phyloP scores from a whole-genome alignment of 805 yeast species.

The Myxozyma geophila region DNA sequence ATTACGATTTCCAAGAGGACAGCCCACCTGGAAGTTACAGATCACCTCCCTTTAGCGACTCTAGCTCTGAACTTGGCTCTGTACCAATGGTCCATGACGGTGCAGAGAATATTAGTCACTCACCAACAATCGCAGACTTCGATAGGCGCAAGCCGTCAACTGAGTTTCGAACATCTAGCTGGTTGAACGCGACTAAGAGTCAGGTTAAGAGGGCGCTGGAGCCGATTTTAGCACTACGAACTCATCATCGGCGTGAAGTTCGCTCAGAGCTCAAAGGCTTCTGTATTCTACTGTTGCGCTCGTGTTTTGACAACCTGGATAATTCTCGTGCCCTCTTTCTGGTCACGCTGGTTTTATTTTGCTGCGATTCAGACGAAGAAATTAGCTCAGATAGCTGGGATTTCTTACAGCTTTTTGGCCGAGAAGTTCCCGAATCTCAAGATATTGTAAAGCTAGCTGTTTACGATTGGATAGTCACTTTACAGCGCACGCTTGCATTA shows the following conservation, averaged over 20 bases:
- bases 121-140: neutral
- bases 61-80: constrained; percentile 3
- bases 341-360: constrained; percentile 44
- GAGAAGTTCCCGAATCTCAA: constrained; percentile 19
- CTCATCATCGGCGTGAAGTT: constrained; percentile 46
- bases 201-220: constrained; percentile 57
- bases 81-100: constrained; percentile 35
- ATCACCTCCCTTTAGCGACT: neutral
- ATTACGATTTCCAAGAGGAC: constrained; percentile 4
- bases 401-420: constrained; percentile 17
- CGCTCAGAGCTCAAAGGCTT: constrained; percentile 44
- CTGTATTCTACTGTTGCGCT: constrained; percentile 42
- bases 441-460: constrained; percentile 34
- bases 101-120: neutral
- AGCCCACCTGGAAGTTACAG: neutral
- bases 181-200: constrained; percentile 59
- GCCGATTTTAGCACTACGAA: constrained; percentile 43
- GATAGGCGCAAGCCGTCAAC: neutral
- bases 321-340: constrained; percentile 47
- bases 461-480: constrained; percentile 42
- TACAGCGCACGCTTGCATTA: constrained; percentile 38
- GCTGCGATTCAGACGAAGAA: constrained; percentile 24
- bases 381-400: constrained; percentile 12
- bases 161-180: constrained; percentile 50
- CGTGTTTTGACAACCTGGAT: constrained; percentile 48